phyloP scores from a whole-genome alignment of 257 asterid genomes.

The Hygrophila difformis region DNA sequence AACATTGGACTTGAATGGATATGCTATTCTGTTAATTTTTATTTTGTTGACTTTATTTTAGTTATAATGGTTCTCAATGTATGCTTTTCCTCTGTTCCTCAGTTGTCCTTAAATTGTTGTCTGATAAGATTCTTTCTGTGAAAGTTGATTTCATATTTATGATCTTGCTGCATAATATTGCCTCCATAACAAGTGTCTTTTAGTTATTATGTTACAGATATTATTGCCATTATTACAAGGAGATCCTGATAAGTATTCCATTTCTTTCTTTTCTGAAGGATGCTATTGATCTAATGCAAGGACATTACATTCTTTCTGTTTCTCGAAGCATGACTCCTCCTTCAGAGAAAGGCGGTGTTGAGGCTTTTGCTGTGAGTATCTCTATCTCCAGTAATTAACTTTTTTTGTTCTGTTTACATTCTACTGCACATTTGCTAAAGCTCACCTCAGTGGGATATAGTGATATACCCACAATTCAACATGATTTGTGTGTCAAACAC shows the following conservation, averaged over 20 bases:
- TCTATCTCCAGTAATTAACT: slow-evolving; percentile 1
- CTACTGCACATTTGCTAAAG: too few species aligned
- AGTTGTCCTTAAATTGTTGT: too few species aligned
- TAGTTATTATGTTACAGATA: slow-evolving; percentile 1
- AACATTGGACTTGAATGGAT: too few species aligned
- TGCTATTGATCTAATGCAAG: slow-evolving; percentile 85
- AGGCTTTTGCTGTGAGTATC: slow-evolving; percentile 76
- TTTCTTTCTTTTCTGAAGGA: slow-evolving; percentile 46
- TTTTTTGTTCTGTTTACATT: too few species aligned
- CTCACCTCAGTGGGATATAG: too few species aligned
- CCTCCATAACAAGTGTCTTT: slow-evolving; percentile 6
- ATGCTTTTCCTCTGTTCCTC: too few species aligned
- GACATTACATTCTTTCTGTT: slow-evolving; percentile 77
- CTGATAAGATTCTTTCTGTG: too few species aligned
- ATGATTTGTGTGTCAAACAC: slow-evolving; percentile 1
- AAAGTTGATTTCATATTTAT: too few species aligned
- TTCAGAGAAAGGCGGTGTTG: slow-evolving; percentile 66
- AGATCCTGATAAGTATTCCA: slow-evolving; percentile 13
- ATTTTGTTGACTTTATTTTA: too few species aligned
- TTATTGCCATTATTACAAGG: slow-evolving; percentile 7
- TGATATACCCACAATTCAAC: not conserved
- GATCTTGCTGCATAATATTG: too few species aligned
- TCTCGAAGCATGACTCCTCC: slow-evolving; percentile 64
- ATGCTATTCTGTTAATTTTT: too few species aligned
- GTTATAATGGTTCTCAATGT: too few species aligned